These are phyloP conservation scores for Polymyxa betae DNA, from an alignment of 208 protist genomes.

Conservation along the genomic window DNA sequence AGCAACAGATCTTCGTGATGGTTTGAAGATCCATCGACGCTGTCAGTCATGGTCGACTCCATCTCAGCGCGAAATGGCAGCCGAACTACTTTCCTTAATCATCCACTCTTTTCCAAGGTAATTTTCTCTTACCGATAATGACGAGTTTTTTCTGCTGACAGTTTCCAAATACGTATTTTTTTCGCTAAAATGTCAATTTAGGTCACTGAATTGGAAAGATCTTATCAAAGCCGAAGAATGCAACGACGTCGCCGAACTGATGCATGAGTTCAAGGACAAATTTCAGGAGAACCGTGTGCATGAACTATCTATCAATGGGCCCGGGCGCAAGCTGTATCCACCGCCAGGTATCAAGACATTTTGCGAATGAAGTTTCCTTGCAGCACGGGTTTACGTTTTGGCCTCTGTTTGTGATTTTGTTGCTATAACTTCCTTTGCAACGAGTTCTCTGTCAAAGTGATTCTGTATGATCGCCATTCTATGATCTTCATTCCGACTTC, in stretches of 20 bases:
- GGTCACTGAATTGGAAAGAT: neutral
- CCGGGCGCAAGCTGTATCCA: neutral
- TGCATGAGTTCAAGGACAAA: neutral
- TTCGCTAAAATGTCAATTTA: neutral
- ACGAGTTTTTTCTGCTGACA: too few species aligned
- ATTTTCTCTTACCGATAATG: too few species aligned
- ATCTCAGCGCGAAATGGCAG: neutral
- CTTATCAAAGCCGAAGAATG: neutral
- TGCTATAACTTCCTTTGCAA: too few species aligned
- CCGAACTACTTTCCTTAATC: neutral
- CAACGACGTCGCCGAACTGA: neutral
- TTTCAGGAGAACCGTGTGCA: neutral
- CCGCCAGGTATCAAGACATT: neutral
- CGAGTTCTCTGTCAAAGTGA: too few species aligned
- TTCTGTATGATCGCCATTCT: neutral
- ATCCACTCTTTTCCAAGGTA: neutral
- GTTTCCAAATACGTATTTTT: neutral
- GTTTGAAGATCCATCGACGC: neutral
- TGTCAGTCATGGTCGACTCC: neutral
- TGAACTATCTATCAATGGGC: neutral
- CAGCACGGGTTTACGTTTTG: too few species aligned
- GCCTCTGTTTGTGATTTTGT: too few species aligned
- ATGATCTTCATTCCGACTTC: neutral
- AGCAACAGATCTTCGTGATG: constrained; percentile 12
- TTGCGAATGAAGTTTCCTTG: too few species aligned